Base-by-base conservation (phyloP, 23 red algal genomes). In the Gracilaria gracilis region DNA sequence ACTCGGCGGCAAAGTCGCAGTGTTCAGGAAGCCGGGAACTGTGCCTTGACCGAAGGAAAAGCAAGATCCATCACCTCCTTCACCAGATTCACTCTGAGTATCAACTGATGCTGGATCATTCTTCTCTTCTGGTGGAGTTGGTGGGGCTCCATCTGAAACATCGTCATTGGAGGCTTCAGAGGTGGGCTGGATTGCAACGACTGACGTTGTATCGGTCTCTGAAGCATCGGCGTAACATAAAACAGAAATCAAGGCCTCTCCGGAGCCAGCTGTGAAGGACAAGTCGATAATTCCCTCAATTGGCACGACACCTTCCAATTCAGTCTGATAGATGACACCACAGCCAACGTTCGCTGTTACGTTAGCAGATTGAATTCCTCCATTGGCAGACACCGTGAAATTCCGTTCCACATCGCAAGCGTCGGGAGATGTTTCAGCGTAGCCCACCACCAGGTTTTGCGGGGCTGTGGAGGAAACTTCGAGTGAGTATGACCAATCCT, bases 191-290 rank as follows among this genome's bases (percentile, higher is more conserved):
- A 38, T 33, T 24, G 21, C 24, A 50, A 51, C 54, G 34, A 51
- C 17, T 40, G 29, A 20, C 50, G 16, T 16, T 13, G 66, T 61
- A 21, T 62, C 36, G 28, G 85, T 40, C 25, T 54, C 36, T 7
- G 14, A 19, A 62, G 48, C 87, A 90, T 90, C 87, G 12, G 70
- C 47, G 57, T 76, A 90, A 57, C 87, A 90, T n/a, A 90, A 4
- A 0, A 90, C 73, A 31, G 87, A 90, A 61, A 90, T 11, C 75
- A 90, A 42, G n/a, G 87, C 71, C 25, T 81, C 57, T 51, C 74
- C 74, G 9, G 87, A 79, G 8, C 62, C 28, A 4, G 87, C 67
- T 20, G 51, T 47, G 58, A 90, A 80, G 15, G 87, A 61, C 6
- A 90, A 32, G n/a, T 90, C 87, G 36, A 90, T 90, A 20, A 48